phyloP scores from a whole-genome alignment of 495 filamentous ascomycete species.

The Xanthoparmelia taractica region DNA sequence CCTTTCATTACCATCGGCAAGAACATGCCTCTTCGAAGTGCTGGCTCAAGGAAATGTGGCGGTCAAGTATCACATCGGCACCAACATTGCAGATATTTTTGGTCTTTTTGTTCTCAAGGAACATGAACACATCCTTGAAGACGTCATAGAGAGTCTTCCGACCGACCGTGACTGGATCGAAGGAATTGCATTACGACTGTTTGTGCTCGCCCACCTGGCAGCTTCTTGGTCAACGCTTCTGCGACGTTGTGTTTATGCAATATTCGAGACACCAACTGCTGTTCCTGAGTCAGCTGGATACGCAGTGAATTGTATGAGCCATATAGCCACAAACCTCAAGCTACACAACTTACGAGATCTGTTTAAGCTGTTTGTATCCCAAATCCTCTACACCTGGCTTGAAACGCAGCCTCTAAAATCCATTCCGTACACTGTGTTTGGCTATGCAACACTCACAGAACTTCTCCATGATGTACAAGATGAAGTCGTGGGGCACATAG shows the following conservation, averaged over 20 bases:
- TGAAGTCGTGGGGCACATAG: slow-evolving; percentile 72
- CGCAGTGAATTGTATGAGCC: slow-evolving; percentile 60
- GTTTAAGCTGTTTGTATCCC: slow-evolving; percentile 82
- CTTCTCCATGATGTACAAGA: slow-evolving; percentile 66
- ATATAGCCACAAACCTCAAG: slow-evolving; percentile 55
- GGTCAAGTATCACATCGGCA: slow-evolving; percentile 68
- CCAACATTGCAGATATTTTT: slow-evolving; percentile 66
- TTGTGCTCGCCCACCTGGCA: slow-evolving; percentile 65
- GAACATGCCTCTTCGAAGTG: slow-evolving; percentile 67
- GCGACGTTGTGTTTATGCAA: slow-evolving; percentile 78
- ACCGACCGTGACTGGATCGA: slow-evolving; percentile 61
- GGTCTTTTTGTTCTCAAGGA: slow-evolving; percentile 65
- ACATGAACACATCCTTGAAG: slow-evolving; percentile 74
- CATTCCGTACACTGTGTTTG: slow-evolving; percentile 77
- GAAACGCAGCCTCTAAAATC: slow-evolving; percentile 51
- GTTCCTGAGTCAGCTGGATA: slow-evolving; percentile 55
- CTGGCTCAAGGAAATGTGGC: slow-evolving; percentile 56
- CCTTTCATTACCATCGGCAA: slow-evolving; percentile 53
- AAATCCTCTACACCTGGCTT: slow-evolving; percentile 91
- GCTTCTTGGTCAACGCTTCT: slow-evolving; percentile 73
- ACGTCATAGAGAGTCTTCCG: slow-evolving; percentile 67
- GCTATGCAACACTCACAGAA: slow-evolving; percentile 59
- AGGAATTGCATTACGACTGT: slow-evolving; percentile 77
- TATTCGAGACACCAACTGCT: slow-evolving; percentile 77
- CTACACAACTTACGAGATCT: slow-evolving; percentile 58